A percentile compares a stretch with the other conserved stretches of the same genome.
Evolutionary conservation across 768 basidiomycete species (phyloP).

Genomic region (Tricholoma flavovirens): DNA sequence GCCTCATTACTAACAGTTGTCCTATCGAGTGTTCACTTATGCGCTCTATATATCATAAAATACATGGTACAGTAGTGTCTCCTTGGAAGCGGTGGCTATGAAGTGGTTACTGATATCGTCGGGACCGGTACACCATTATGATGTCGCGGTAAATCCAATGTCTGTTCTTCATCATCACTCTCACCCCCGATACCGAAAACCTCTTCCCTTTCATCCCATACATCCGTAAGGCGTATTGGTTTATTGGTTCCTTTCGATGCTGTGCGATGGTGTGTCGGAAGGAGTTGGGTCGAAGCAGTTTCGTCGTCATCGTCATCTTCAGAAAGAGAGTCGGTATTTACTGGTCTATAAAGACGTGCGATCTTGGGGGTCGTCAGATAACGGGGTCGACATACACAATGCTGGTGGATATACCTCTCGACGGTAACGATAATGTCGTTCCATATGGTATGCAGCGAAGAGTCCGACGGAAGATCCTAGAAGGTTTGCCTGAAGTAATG

Average conservation of each 20-base stretch:
- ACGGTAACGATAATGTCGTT: conserved; percentile 70
- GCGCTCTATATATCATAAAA: conserved; percentile 1
- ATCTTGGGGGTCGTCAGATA: conserved; percentile 40
- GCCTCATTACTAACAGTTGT: not conserved
- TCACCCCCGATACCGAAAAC: conserved; percentile 63
- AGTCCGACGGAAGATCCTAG: conserved; percentile 69
- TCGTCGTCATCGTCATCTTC: conserved; percentile 48
- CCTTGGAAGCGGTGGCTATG: not conserved
- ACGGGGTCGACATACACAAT: not conserved
- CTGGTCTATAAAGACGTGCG: conserved; percentile 68
- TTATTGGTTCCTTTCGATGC: conserved; percentile 26
- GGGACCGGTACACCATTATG: conserved; percentile 13
- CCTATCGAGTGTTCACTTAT: not conserved
- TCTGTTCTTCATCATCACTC: conserved; percentile 48
- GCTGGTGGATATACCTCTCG: conserved; percentile 49
- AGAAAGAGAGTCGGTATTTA: conserved; percentile 40
- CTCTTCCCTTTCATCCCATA: conserved; percentile 79
- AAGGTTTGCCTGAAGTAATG: conserved; percentile 59
- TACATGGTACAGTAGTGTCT: not conserved
- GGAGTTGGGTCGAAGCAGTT: conserved; percentile 43
- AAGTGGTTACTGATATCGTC: conserved; percentile 15
- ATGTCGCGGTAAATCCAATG: conserved; percentile 2
- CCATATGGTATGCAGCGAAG: conserved; percentile 58
- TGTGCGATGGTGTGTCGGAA: conserved; percentile 42
- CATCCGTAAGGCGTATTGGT: conserved; percentile 44